A percentile compares a stretch with the other conserved stretches of the same genome.
Evolutionary conservation across 768 basidiomycete species (phyloP).

Genomic region (Leccinum subgranulosum): DNA sequence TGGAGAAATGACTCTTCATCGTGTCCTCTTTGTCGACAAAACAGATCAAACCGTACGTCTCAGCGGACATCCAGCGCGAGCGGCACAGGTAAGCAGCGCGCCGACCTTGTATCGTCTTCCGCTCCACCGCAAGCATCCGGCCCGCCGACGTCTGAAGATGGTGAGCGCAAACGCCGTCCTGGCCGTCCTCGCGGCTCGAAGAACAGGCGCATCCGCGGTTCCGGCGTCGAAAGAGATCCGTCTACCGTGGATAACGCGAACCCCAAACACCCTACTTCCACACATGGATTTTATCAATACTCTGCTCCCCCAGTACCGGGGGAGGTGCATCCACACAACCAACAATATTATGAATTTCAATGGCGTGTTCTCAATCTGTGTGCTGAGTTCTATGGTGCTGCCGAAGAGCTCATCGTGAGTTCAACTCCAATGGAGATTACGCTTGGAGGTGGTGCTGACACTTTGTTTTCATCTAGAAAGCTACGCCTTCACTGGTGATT

Average conservation of each 20-base stretch:
- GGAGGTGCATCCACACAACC: slow-evolving; percentile 59
- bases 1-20: slow-evolving; percentile 2
- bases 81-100: slow-evolving; percentile 19
- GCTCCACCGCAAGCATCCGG: slow-evolving; percentile 22
- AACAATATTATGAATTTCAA: slow-evolving; percentile 82
- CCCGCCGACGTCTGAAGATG: slow-evolving; percentile 28
- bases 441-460: slow-evolving; percentile 7
- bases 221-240: slow-evolving; percentile 26
- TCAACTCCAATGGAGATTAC: slow-evolving; percentile 8
- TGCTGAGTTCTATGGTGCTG: slow-evolving; percentile 82
- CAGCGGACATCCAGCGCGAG: slow-evolving; percentile 14
- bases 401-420: slow-evolving; percentile 80
- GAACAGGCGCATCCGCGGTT: slow-evolving; percentile 52
- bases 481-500: slow-evolving; percentile 64
- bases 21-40: background rate
- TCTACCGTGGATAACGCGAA: slow-evolving; percentile 12
- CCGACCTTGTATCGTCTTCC: slow-evolving; percentile 25
- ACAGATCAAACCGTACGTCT: slow-evolving; percentile 23
- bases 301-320: slow-evolving; percentile 41
- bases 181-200: slow-evolving; percentile 80
- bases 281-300: slow-evolving; percentile 45
- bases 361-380: slow-evolving; percentile 82
- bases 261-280: slow-evolving; percentile 31
- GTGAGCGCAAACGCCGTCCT: slow-evolving; percentile 63
- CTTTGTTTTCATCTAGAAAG: slow-evolving; percentile 36